Evolutionary conservation across 345 rosid species (phyloP).

Genomic region (Noccaea bulbosa): DNA sequence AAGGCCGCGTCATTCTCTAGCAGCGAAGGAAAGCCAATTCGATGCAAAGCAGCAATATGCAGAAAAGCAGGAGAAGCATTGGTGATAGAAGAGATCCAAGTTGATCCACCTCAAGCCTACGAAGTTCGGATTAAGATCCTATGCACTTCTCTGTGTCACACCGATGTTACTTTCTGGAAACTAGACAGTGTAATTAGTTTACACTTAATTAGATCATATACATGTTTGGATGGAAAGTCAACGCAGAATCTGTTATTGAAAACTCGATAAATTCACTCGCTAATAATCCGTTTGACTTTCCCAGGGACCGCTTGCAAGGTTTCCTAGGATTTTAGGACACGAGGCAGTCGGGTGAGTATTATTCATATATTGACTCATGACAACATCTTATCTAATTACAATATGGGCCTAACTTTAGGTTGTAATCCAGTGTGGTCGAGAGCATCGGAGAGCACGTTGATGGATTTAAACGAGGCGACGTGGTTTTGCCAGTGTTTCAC

Average conservation of each 20-base stretch:
- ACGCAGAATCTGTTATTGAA: not conserved
- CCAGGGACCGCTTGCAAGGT: slow-evolving; percentile 51
- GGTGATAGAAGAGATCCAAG: slow-evolving; percentile 65
- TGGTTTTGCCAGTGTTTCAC: slow-evolving; percentile 61
- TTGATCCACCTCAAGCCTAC: slow-evolving; percentile 71
- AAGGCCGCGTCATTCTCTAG: not conserved
- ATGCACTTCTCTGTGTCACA: slow-evolving; percentile 75
- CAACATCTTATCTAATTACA: not conserved
- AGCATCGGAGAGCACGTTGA: slow-evolving; percentile 68
- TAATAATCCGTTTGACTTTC: not conserved
- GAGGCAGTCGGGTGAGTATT: slow-evolving; percentile 70
- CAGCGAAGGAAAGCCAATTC: slow-evolving; percentile 51
- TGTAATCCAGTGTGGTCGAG: slow-evolving; percentile 61
- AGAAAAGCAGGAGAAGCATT: slow-evolving; percentile 57
- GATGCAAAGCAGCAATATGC: slow-evolving; percentile 78
- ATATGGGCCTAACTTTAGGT: too few species aligned
- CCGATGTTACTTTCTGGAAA: slow-evolving; percentile 61
- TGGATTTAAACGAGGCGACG: slow-evolving; percentile 60
- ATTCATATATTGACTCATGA: not conserved
- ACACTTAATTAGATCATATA: not conserved
- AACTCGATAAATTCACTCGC: not conserved
- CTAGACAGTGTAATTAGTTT: slow-evolving; percentile 44
- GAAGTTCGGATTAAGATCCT: slow-evolving; percentile 73
- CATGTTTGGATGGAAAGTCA: not conserved
- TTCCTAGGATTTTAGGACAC: slow-evolving; percentile 75